Percentiles rank a stretch among this genome's conserved stretches.
phyloP scores from a whole-genome alignment of 2,329 filamentous ascomycete genomes.

The Laburnicola sp. region DNA sequence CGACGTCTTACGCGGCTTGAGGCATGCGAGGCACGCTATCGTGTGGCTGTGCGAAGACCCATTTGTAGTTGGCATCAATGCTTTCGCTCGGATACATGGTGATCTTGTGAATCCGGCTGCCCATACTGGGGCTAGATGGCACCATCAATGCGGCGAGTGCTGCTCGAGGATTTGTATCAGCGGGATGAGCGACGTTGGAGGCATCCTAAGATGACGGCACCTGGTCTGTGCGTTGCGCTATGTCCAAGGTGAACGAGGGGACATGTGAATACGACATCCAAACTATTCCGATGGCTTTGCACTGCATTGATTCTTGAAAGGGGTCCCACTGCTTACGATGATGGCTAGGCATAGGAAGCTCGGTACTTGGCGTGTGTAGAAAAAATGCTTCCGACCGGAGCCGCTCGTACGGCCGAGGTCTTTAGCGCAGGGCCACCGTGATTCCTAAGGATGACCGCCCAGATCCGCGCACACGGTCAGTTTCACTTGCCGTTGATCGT shows the following conservation, averaged over 20 bases:
- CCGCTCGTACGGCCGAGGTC: neutral
- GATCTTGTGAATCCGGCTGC: neutral
- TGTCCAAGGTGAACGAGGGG: neutral
- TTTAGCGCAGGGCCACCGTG: neutral
- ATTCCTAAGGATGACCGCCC: conserved; percentile 4
- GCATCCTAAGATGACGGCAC: neutral
- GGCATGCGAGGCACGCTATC: conserved; percentile 2
- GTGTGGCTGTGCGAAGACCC: conserved; percentile 7
- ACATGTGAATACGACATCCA: neutral
- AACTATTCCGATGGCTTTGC: neutral
- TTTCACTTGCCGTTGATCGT: neutral
- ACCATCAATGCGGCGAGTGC: neutral
- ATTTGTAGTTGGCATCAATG: conserved; percentile 3
- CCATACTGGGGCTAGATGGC: conserved; percentile 1
- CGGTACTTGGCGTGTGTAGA: neutral
- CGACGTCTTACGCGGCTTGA: conserved; percentile 13
- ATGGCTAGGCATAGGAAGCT: neutral
- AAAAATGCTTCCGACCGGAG: neutral
- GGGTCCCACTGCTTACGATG: neutral
- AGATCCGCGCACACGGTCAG: neutral
- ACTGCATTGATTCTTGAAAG: neutral
- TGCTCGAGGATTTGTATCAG: neutral
- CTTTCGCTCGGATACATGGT: neutral
- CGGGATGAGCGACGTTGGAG: neutral
- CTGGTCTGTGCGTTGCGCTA: conserved; percentile 2